Evolutionary conservation across 2,329 filamentous ascomycete genomes (phyloP), one percentile per base, ranked within the genome.

Genomic region (Fusarium tanahbumbuense): DNA sequence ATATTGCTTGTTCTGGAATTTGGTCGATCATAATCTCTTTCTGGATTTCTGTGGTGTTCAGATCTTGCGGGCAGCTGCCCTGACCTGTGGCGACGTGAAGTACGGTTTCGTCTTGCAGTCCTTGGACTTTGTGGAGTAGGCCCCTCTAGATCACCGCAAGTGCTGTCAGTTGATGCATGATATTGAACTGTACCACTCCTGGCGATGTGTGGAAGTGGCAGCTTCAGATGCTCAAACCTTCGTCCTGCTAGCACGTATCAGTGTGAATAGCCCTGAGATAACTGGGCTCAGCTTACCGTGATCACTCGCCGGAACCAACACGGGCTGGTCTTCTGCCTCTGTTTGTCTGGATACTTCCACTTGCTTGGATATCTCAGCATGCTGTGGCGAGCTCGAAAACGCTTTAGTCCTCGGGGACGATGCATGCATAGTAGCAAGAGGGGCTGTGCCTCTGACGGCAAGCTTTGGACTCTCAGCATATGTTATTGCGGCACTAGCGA

Each of bases 1-100:
- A 79, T 76, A 30, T 80, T 80, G 58, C 78, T 81, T 10, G 73
- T 65, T 28, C 73, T 67, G 5, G 79, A 79, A 20, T 66, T 53
- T 11, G 77, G 74, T 12, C 76, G 73, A 11, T 61, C 62, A 15
- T n/a, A 41, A 23, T 58, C 15, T 16, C 53, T 61, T 13, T 30
- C 32, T 2, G n/a, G 40, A 9, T 65, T 56, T 12, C 37, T 55
- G 9, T 64, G 22, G 3, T 62, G 48, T 15, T 45, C 56, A 32
- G 56, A 40, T 25, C 18, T 57, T 32, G 34, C 13, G 18, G 64
- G 22, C 4, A 45, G 50, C 34, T 56, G 65, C 18, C 22, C 61
- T 13, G 47, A 44, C 23, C 63, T 67, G 48, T 37, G 61, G 8
- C 60, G 28, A 30, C 18, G 41, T 8, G 37, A 49, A 16, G 60